Conservation (phyloP, 495 filamentous ascomycete species). For the Aspergillus homomorphus region DNA sequence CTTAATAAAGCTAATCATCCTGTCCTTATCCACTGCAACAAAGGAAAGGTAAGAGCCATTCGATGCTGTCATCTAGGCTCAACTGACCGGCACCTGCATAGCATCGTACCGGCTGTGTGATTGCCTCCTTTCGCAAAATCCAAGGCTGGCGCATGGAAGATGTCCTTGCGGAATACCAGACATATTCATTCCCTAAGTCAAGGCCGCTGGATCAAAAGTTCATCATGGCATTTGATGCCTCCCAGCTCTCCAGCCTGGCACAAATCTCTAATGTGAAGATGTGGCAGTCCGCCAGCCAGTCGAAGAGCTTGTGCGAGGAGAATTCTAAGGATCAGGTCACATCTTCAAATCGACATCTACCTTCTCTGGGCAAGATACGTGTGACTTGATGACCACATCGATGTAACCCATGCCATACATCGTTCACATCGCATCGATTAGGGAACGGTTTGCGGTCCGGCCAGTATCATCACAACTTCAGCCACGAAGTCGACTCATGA, state of each 20-base stretch:
- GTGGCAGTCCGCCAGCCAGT: conserved; percentile 12
- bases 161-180: conserved; percentile 64
- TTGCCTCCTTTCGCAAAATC: conserved; percentile 66
- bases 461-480: neutral
- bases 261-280: conserved; percentile 13
- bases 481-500: neutral
- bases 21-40: conserved; percentile 82
- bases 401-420: neutral
- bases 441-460: neutral
- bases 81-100: conserved; percentile 21
- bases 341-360: conserved; percentile 1
- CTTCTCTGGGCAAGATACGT: neutral
- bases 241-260: conserved; percentile 14
- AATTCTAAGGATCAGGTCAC: conserved; percentile 5
- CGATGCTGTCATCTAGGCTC: neutral
- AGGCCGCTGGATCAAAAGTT: conserved; percentile 51
- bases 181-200: conserved; percentile 63
- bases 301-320: conserved; percentile 2
- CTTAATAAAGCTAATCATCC: conserved; percentile 67
- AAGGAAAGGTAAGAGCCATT: conserved; percentile 62
- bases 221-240: conserved; percentile 47
- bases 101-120: conserved; percentile 82
- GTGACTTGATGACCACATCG: neutral
- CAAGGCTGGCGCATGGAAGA: conserved; percentile 54
- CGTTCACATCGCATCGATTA: neutral